Percentiles rank a stretch among this genome's conserved stretches.
Conservation (phyloP, 306 rosid genomes). For the Fagus crenata region DNA sequence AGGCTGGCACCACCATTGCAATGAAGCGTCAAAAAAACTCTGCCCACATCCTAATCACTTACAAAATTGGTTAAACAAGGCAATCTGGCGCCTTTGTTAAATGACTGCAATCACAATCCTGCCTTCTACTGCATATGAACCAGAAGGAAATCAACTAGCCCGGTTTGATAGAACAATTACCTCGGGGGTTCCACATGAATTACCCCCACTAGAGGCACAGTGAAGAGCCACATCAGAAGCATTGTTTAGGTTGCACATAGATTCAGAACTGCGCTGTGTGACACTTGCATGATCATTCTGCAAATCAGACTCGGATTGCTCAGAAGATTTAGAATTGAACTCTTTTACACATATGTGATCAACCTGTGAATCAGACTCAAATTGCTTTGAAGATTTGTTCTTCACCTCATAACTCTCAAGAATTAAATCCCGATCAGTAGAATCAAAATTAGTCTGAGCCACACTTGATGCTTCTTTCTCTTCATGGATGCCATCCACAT, state of each 20-base stretch:
- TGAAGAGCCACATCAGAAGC: slow-evolving; percentile 44
- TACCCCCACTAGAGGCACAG: slow-evolving; percentile 43
- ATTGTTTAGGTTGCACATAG: slow-evolving; percentile 37
- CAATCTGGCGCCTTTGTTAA: slow-evolving; percentile 31
- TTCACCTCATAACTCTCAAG: slow-evolving; percentile 21
- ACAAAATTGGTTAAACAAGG: slow-evolving; percentile 11
- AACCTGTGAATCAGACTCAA: slow-evolving; percentile 39
- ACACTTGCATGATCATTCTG: slow-evolving; percentile 21
- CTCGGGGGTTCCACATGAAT: slow-evolving; percentile 45
- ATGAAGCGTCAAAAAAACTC: slow-evolving; percentile 7
- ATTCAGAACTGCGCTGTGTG: slow-evolving; percentile 32
- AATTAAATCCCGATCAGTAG: slow-evolving; percentile 26
- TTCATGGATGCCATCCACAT: slow-evolving; percentile 22
- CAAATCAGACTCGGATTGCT: slow-evolving; percentile 10
- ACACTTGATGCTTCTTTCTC: slow-evolving; percentile 19
- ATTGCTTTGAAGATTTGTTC: slow-evolving; percentile 30
- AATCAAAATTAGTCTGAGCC: slow-evolving; percentile 16
- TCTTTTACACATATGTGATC: slow-evolving; percentile 31
- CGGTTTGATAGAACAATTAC: slow-evolving; percentile 49
- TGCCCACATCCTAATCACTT: not conserved
- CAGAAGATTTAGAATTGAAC: slow-evolving; percentile 19
- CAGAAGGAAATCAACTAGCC: slow-evolving; percentile 45
- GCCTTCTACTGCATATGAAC: slow-evolving; percentile 27
- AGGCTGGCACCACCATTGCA: not conserved
- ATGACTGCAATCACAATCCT: slow-evolving; percentile 24